Evolutionary conservation across 805 yeast species (phyloP).

Genomic region (Komagataella pseudopastoris): DNA sequence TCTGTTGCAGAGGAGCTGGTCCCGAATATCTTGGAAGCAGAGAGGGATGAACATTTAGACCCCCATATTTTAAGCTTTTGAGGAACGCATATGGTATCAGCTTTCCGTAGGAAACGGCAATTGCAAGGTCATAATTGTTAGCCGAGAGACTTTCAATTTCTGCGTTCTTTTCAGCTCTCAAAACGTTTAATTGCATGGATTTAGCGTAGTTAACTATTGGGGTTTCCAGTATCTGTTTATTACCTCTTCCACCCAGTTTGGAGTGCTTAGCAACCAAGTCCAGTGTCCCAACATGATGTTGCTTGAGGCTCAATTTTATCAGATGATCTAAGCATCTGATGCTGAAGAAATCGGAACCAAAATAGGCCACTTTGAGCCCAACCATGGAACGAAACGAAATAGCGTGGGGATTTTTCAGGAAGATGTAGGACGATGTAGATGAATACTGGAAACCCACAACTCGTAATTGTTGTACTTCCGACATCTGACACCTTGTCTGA

Average conservation of each 20-base stretch:
- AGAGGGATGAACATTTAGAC: conserved; percentile 89
- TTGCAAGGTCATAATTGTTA: conserved; percentile 40
- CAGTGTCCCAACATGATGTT: conserved; percentile 13
- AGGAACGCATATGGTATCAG: conserved; percentile 60
- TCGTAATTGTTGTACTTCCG: not conserved
- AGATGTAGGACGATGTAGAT: not conserved
- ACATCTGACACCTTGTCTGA: not conserved
- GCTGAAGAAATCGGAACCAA: conserved; percentile 71
- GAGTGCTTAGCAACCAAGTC: conserved; percentile 54
- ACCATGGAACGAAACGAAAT: not conserved
- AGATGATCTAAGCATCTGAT: conserved; percentile 33
- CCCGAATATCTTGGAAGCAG: conserved; percentile 74
- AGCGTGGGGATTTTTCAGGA: not conserved
- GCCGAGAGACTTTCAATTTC: conserved; percentile 21
- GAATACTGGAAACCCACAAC: not conserved
- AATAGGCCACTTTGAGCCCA: conserved; percentile 37
- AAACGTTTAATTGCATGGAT: conserved; percentile 18
- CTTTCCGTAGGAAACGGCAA: conserved; percentile 89
- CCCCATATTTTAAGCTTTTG: conserved; percentile 36
- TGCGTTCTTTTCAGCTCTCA: conserved; percentile 35
- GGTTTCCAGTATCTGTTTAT: conserved; percentile 30
- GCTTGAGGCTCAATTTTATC: conserved; percentile 5
- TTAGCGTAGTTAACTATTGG: conserved; percentile 35
- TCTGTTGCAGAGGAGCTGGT: conserved; percentile 78
- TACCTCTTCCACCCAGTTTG: conserved; percentile 50